Evolutionary conservation across 257 asterid genomes (phyloP).

Genomic region (Ligustrum vulgare): DNA sequence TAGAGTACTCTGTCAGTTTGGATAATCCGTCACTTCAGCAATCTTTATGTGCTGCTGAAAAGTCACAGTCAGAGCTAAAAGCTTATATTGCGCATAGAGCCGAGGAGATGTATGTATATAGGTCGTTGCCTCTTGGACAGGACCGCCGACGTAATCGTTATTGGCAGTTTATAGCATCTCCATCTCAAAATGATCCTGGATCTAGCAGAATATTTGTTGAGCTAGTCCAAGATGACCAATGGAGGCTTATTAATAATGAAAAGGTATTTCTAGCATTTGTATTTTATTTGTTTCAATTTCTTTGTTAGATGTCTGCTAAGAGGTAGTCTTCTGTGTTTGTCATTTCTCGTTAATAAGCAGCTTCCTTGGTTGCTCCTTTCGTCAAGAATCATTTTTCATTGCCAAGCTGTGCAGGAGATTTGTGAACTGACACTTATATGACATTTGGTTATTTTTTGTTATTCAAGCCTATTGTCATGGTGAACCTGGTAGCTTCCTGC

Average conservation of each 20-base stretch:
- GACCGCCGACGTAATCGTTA: conserved; percentile 85
- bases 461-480: not conserved
- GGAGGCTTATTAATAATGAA: conserved; percentile 84
- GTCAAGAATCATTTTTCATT: not conserved
- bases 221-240: conserved; percentile 44
- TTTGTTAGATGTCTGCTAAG: not conserved
- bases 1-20: conserved; percentile 38
- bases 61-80: conserved; percentile 68
- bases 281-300: not conserved
- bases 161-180: conserved; percentile 77
- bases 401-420: not conserved
- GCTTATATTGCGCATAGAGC: conserved; percentile 67
- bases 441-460: not conserved
- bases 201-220: conserved; percentile 80
- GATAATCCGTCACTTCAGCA: conserved; percentile 57
- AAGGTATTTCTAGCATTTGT: conserved; percentile 44
- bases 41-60: conserved; percentile 61
- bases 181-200: conserved; percentile 78
- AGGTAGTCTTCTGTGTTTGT: not conserved
- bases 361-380: not conserved
- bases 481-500: not conserved
- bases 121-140: conserved; percentile 89
- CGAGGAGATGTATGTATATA: conserved; percentile 72
- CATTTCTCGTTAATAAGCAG: not conserved
- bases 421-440: not conserved